Percentiles rank a stretch among this genome's conserved stretches.
phyloP scores from a whole-genome alignment of 306 rosid genomes.

The Vigna hirtella region DNA sequence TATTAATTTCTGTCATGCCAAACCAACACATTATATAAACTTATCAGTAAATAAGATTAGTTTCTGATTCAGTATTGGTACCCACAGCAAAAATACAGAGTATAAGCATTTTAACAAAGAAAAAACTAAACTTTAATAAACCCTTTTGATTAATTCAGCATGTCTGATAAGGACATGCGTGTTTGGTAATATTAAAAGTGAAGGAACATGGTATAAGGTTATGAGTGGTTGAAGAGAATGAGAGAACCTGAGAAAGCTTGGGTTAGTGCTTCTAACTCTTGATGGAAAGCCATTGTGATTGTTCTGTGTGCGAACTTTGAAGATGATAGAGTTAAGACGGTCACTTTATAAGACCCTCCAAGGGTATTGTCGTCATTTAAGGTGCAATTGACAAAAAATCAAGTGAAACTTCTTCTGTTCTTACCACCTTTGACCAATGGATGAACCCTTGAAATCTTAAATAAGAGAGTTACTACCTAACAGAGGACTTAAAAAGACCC shows the following conservation, averaged over 20 bases:
- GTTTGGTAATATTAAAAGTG: background rate
- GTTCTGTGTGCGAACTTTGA: background rate
- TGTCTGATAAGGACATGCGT: background rate
- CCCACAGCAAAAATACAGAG: too few relatives aligned
- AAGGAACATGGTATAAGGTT: background rate
- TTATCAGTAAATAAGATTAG: too few relatives aligned
- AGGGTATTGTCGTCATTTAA: conserved; percentile 55
- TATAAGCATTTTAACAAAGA: too few relatives aligned
- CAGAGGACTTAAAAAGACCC: background rate
- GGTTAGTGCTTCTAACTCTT: conserved; percentile 66
- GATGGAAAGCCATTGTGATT: conserved; percentile 59
- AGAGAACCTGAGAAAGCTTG: conserved; percentile 83
- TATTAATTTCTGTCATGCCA: too few relatives aligned
- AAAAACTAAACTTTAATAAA: too few relatives aligned
- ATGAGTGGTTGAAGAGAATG: background rate
- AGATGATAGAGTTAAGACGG: conserved; percentile 5
- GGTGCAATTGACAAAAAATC: background rate
- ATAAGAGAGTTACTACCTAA: background rate
- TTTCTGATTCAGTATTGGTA: too few relatives aligned
- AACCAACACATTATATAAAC: too few relatives aligned
- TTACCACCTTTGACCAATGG: conserved; percentile 21
- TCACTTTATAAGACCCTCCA: conserved; percentile 37
- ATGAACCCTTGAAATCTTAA: conserved; percentile 10
- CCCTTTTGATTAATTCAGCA: background rate
- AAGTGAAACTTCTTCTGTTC: background rate